Conservation (phyloP, 1,139 yeast species). For the Dujonia santamariae region DNA sequence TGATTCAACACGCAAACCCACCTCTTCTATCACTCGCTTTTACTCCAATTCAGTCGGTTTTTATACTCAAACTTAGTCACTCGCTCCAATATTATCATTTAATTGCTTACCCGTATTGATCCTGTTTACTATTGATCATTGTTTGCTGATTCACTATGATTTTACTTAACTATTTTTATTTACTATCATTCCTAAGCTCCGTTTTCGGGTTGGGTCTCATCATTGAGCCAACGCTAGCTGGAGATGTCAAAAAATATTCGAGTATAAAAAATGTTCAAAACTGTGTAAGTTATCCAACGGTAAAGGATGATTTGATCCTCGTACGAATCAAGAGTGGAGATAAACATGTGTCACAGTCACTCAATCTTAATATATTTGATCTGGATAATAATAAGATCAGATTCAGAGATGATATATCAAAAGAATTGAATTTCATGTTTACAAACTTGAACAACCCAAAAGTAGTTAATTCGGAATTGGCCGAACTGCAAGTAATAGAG, state of each 20-base stretch:
- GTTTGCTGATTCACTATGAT: no score
- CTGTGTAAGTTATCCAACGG: constrained; percentile 40
- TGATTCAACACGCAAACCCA: no score
- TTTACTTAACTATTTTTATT: no score
- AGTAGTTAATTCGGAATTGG: constrained; percentile 3
- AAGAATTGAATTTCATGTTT: constrained; percentile 32
- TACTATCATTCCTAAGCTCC: neutral
- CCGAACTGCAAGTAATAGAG: neutral
- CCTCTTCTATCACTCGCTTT: no score
- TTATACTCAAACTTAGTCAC: no score
- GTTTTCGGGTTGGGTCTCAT: constrained; percentile 6
- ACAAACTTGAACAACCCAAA: constrained; percentile 32
- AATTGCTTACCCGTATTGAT: no score
- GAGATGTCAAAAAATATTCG: constrained; percentile 25
- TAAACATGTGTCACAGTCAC: constrained; percentile 27
- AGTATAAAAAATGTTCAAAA: constrained; percentile 26
- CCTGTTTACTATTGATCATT: no score
- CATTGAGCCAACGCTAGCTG: constrained; percentile 13
- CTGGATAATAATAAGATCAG: constrained; percentile 35
- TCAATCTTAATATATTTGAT: constrained; percentile 39
- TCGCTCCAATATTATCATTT: no score
- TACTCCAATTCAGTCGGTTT: no score
- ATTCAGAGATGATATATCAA: constrained; percentile 25
- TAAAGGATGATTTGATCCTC: constrained; percentile 35
- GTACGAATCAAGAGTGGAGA: constrained; percentile 31